phyloP scores from a whole-genome alignment of 768 basidiomycete species.

The Phanerodontia chrysosporium region DNA sequence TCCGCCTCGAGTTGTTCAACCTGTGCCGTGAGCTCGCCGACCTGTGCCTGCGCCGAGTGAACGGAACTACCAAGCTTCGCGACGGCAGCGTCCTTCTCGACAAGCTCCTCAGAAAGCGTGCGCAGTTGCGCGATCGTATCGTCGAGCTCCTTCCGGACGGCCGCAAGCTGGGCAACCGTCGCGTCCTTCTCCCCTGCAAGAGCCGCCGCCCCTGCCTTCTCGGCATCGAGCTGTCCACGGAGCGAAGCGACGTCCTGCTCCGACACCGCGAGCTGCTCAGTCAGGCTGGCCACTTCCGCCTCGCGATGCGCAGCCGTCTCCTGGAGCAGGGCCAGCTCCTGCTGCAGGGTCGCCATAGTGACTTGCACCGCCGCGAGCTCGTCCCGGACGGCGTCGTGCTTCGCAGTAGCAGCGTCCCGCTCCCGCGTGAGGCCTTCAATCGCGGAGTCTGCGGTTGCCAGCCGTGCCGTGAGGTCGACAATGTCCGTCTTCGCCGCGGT shows the following conservation, averaged over 20 bases:
- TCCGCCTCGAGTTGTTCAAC: neutral
- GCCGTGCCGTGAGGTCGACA: neutral
- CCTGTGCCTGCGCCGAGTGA: neutral
- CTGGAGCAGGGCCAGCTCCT: neutral
- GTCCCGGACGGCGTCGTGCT: neutral
- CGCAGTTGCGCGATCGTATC: neutral
- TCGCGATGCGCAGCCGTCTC: neutral
- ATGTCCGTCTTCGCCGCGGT: neutral
- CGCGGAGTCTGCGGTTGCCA: neutral
- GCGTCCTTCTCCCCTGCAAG: neutral
- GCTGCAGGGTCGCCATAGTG: slow-evolving; percentile 6
- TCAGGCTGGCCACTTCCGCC: neutral
- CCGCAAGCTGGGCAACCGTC: neutral
- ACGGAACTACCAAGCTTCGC: slow-evolving; percentile 9
- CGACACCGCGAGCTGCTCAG: neutral
- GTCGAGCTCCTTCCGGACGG: neutral
- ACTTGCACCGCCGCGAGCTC: neutral
- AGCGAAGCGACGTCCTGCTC: neutral
- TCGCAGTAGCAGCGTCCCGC: neutral
- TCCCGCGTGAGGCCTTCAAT: neutral
- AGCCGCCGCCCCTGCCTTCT: neutral
- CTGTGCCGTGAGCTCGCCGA: slow-evolving; percentile 5
- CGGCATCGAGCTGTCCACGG: neutral
- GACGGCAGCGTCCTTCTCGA: neutral
- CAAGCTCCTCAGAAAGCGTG: neutral